These are phyloP conservation scores for Ogataea sp. DNA, from an alignment of 805 yeast species.

Conservation along the genomic window DNA sequence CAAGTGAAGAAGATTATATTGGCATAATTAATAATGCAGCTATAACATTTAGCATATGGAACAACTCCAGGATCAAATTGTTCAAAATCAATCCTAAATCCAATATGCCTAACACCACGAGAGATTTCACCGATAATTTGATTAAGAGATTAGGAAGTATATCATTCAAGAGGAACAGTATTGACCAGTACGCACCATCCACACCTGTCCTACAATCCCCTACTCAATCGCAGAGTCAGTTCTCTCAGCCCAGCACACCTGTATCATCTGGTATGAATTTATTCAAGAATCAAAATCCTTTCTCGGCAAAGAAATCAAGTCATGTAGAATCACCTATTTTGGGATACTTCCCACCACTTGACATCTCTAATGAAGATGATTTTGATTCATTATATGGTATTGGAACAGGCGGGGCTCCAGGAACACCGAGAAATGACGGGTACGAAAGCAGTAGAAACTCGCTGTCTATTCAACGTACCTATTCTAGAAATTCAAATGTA, in stretches of 20 bases:
- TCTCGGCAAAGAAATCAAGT: no score
- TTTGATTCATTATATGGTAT: background rate
- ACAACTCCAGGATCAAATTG: constrained; percentile 33
- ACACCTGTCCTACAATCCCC: constrained; percentile 3
- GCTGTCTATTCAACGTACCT: background rate
- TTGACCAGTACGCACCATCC: constrained; percentile 5
- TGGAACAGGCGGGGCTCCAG: background rate
- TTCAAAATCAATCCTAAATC: constrained; percentile 25
- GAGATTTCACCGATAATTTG: constrained; percentile 39
- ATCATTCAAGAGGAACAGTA: constrained; percentile 22
- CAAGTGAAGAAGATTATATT: background rate
- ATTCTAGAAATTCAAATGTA: background rate
- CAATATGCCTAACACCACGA: constrained; percentile 28
- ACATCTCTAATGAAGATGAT: background rate
- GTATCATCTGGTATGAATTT: background rate
- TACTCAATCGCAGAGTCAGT: constrained; percentile 2
- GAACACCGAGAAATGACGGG: background rate
- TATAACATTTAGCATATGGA: constrained; percentile 30
- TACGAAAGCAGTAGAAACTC: background rate
- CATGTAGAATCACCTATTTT: background rate
- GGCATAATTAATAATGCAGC: constrained; percentile 1
- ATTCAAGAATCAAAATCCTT: constrained; percentile 9
- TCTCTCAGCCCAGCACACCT: no score
- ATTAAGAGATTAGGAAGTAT: constrained; percentile 41
- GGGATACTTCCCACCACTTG: constrained; percentile 1